Evolutionary conservation across 1,284 basidiomycete species (phyloP).

Genomic region (Austroboletus niveus): DNA sequence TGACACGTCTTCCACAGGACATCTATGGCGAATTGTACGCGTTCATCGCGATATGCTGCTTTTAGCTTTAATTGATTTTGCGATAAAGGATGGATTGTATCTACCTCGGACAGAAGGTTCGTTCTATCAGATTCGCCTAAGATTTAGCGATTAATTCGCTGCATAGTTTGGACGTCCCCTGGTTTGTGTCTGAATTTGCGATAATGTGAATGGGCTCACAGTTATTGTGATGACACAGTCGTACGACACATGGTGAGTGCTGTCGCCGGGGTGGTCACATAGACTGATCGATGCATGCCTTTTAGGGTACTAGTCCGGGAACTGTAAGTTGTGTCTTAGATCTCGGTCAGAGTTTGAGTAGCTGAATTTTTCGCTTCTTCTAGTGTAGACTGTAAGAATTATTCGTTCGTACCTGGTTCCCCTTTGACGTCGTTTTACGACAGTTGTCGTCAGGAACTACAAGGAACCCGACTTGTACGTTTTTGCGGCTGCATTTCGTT

Average conservation of each 20-base stretch:
- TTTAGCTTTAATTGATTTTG: constrained; percentile 1
- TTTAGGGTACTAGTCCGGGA: constrained; percentile 73
- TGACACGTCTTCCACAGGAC: constrained; percentile 49
- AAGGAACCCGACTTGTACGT: constrained; percentile 74
- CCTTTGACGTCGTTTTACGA: constrained; percentile 4
- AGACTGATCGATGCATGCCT: constrained; percentile 1
- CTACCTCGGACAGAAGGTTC: constrained; percentile 87
- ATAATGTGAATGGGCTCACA: constrained; percentile 9
- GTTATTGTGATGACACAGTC: constrained; percentile 33
- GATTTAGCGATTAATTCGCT: background rate
- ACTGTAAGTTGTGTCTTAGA: constrained; percentile 49
- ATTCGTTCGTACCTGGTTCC: background rate
- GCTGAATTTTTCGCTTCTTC: background rate
- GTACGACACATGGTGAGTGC: constrained; percentile 54
- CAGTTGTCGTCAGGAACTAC: constrained; percentile 66
- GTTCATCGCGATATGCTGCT: background rate
- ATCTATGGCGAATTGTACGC: constrained; percentile 86
- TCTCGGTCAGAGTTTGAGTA: background rate
- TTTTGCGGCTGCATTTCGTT: background rate
- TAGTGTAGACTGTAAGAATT: constrained; percentile 65
- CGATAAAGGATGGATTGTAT: constrained; percentile 83
- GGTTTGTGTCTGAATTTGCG: constrained; percentile 31
- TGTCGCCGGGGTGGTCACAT: background rate
- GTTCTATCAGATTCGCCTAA: constrained; percentile 10
- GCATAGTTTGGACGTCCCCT: constrained; percentile 47